Percentiles rank a stretch among this genome's conserved stretches.
Conservation (phyloP, 805 yeast genomes). For the Barnettozyma populi region DNA sequence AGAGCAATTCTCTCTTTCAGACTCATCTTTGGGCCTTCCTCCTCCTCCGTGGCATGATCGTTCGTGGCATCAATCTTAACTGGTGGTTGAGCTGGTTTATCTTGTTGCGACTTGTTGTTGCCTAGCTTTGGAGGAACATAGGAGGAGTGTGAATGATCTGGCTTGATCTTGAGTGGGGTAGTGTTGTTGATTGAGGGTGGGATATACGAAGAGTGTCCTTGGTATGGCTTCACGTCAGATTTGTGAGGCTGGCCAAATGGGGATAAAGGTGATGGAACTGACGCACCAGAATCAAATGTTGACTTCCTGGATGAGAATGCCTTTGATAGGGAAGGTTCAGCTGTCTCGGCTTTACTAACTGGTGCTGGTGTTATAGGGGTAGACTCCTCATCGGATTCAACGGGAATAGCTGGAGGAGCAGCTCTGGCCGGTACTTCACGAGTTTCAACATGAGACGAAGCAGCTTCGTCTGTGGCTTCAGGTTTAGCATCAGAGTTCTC, state of each 20-base stretch:
- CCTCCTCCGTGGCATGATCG: conserved; percentile 35
- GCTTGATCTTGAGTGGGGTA: neutral
- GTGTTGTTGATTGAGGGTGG: conserved; percentile 22
- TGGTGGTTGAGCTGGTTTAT: conserved; percentile 22
- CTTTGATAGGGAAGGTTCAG: conserved; percentile 3
- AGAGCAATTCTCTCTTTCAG: conserved; percentile 82
- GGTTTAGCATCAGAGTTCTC: neutral
- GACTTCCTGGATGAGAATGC: conserved; percentile 10
- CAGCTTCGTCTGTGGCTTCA: neutral
- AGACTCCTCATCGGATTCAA: neutral
- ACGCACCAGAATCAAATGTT: conserved; percentile 11
- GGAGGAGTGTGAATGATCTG: conserved; percentile 21
- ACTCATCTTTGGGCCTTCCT: conserved; percentile 69
- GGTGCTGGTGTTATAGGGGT: neutral
- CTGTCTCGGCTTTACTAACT: neutral
- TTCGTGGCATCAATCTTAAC: conserved; percentile 26
- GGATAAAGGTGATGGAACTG: conserved; percentile 6
- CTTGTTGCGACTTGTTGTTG: neutral
- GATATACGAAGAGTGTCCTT: conserved; percentile 25
- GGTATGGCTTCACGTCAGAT: conserved; percentile 13
- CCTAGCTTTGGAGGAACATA: conserved; percentile 25
- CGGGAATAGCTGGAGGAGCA: conserved; percentile 9
- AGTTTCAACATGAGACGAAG: neutral
- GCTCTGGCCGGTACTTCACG: neutral
- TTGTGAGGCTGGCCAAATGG: conserved; percentile 5